These are phyloP conservation scores for Debaryomycetaceae sp. DNA, from an alignment of 1,139 yeast genomes.

Conservation along the genomic window DNA sequence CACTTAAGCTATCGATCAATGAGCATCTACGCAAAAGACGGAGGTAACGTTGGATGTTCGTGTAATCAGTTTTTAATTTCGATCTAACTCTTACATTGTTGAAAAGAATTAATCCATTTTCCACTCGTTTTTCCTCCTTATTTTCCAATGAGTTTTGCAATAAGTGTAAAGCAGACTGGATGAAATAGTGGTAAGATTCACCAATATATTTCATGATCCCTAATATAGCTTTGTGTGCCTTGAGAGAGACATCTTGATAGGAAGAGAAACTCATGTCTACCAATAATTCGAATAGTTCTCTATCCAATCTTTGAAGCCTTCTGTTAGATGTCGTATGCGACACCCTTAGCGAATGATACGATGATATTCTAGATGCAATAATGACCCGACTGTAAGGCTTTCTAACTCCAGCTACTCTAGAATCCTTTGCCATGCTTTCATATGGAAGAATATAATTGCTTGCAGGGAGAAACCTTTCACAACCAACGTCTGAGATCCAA, in stretches of 20 bases:
- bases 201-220: conserved; percentile 71
- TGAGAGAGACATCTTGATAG: conserved; percentile 64
- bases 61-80: conserved; percentile 56
- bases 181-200: conserved; percentile 59
- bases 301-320: conserved; percentile 62
- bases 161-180: conserved; percentile 47
- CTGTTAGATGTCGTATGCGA: conserved; percentile 73
- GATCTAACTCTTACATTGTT: conserved; percentile 49
- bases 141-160: conserved; percentile 51
- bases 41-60: conserved; percentile 45
- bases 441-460: conserved; percentile 43
- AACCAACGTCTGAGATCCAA: conserved; percentile 84
- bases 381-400: conserved; percentile 80
- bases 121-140: conserved; percentile 55
- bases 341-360: conserved; percentile 74
- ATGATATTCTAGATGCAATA: conserved; percentile 70
- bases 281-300: conserved; percentile 62
- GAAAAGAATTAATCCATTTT: conserved; percentile 64
- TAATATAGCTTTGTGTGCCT: conserved; percentile 68
- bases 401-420: conserved; percentile 44
- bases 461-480: conserved; percentile 61
- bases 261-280: conserved; percentile 65
- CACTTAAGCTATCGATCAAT: conserved; percentile 54
- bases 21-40: conserved; percentile 55
- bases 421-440: conserved; percentile 33